A percentile compares a stretch with the other conserved stretches of the same genome.
These are phyloP conservation scores for Sordariomycetes sp. DNA, from an alignment of 2,329 filamentous ascomycete species.

Conservation along the genomic window DNA sequence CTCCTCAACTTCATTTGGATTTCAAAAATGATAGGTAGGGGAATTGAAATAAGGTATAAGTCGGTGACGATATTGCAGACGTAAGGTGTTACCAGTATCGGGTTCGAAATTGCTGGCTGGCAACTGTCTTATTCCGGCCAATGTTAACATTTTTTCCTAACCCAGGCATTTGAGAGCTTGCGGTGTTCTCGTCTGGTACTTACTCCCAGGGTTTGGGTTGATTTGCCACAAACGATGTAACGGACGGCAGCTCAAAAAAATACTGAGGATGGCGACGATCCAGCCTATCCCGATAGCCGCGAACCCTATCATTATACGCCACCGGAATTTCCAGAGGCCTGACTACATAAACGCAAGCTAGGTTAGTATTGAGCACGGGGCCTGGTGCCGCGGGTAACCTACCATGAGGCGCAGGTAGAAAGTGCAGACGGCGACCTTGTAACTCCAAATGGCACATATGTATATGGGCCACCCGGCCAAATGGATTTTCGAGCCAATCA, in stretches of 20 bases:
- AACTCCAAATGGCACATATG: slow-evolving; percentile 34
- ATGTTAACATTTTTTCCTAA: neutral
- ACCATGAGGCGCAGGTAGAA: slow-evolving; percentile 42
- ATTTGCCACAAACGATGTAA: slow-evolving; percentile 46
- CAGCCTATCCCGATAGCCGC: slow-evolving; percentile 32
- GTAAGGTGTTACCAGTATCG: slow-evolving; percentile 35
- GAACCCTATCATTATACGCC: slow-evolving; percentile 36
- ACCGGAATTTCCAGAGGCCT: slow-evolving; percentile 22
- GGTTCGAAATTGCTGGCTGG: slow-evolving; percentile 34
- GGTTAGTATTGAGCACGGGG: neutral
- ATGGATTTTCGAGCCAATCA: slow-evolving; percentile 42
- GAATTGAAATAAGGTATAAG: slow-evolving; percentile 43
- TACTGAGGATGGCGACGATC: slow-evolving; percentile 30
- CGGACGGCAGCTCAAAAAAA: slow-evolving; percentile 38
- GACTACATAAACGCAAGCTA: slow-evolving; percentile 12
- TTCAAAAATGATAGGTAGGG: slow-evolving; percentile 34
- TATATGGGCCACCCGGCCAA: slow-evolving; percentile 42
- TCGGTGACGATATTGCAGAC: slow-evolving; percentile 40
- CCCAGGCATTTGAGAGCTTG: too few relatives aligned
- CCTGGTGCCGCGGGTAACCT: neutral
- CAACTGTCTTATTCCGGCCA: slow-evolving; percentile 22
- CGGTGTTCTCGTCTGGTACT: too few relatives aligned
- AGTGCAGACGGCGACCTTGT: slow-evolving; percentile 41
- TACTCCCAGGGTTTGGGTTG: slow-evolving; percentile 40
- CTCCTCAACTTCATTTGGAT: slow-evolving; percentile 19